These are phyloP conservation scores for Cyclanthera cordifolia DNA, from an alignment of 306 rosid species.

Conservation along the genomic window DNA sequence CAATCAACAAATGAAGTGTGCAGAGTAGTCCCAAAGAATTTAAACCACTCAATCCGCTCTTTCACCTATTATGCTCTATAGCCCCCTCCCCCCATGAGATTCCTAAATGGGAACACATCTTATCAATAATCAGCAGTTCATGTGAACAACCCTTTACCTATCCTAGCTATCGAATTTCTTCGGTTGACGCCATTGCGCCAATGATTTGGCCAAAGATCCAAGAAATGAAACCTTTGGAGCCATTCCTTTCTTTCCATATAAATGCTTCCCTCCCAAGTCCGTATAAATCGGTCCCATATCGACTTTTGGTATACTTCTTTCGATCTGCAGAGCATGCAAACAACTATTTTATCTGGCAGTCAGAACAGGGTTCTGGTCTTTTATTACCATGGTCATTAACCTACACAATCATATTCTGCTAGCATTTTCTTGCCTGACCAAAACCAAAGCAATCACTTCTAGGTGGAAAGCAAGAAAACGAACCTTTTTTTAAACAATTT, in stretches of 20 bases:
- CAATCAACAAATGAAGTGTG: constrained; percentile 38
- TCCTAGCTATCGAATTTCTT: constrained; percentile 65
- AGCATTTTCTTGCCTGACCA: neutral
- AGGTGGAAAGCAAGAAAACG: neutral
- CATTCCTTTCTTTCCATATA: constrained; percentile 63
- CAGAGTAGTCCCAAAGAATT: constrained; percentile 14
- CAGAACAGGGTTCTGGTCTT: neutral
- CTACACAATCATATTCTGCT: neutral
- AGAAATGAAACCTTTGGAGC: constrained; percentile 49
- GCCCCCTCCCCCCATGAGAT: constrained; percentile 15
- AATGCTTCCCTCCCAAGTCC: constrained; percentile 78
- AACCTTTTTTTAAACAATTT: neutral
- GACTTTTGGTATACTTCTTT: constrained; percentile 39
- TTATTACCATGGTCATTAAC: neutral
- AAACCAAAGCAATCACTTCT: neutral
- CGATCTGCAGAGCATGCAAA: constrained; percentile 48
- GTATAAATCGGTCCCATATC: constrained; percentile 65
- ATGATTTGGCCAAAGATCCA: constrained; percentile 42
- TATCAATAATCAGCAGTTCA: constrained; percentile 10
- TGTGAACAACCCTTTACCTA: neutral
- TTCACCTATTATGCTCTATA: constrained; percentile 26
- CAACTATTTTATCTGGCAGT: neutral
- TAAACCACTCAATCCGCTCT: constrained; percentile 14
- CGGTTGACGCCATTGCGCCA: constrained; percentile 55
- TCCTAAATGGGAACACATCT: constrained; percentile 19